Percentiles rank a stretch among this genome's conserved stretches.
Conservation (phyloP, 306 rosid species). For the Canavalia ensiformis region DNA sequence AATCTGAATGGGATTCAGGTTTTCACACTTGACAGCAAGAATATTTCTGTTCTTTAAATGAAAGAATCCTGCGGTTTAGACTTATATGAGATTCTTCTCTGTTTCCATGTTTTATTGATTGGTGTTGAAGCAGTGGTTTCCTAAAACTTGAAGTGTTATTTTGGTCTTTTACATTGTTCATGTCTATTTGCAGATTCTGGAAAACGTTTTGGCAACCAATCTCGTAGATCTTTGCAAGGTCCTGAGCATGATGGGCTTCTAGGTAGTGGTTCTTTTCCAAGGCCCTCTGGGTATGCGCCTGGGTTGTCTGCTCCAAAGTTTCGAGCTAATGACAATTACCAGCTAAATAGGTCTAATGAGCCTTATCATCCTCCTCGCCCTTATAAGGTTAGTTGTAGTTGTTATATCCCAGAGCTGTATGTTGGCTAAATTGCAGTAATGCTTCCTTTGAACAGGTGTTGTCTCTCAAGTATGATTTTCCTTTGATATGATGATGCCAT, state of each 20-base stretch:
- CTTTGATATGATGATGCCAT: slow-evolving; percentile 30
- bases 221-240: slow-evolving; percentile 80
- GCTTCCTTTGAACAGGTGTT: slow-evolving; percentile 4
- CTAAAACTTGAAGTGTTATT: slow-evolving; percentile 10
- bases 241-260: slow-evolving; percentile 99
- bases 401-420: slow-evolving; percentile 36
- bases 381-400: slow-evolving; percentile 70
- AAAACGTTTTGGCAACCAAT: slow-evolving; percentile 71
- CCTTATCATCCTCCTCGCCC: slow-evolving; percentile 98
- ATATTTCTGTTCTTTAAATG: background rate
- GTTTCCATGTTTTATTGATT: slow-evolving; percentile 21
- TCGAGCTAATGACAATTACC: slow-evolving; percentile 68
- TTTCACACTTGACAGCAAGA: slow-evolving; percentile 45
- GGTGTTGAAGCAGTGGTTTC: slow-evolving; percentile 38
- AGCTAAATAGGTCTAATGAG: slow-evolving; percentile 71
- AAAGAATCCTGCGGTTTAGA: slow-evolving; percentile 15
- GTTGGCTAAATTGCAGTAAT: slow-evolving; percentile 31
- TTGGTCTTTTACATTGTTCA: slow-evolving; percentile 40
- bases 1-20: slow-evolving; percentile 91
- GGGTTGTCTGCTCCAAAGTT: slow-evolving; percentile 72
- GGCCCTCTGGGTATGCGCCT: slow-evolving; percentile 81
- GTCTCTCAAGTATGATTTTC: slow-evolving; percentile 35
- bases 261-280: slow-evolving; percentile 97
- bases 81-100: slow-evolving; percentile 14
- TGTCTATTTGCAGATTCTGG: slow-evolving; percentile 72